Percentiles rank a stretch among this genome's conserved stretches.
Conservation (phyloP, 306 rosid species). For the Leucaena leucocephala region DNA sequence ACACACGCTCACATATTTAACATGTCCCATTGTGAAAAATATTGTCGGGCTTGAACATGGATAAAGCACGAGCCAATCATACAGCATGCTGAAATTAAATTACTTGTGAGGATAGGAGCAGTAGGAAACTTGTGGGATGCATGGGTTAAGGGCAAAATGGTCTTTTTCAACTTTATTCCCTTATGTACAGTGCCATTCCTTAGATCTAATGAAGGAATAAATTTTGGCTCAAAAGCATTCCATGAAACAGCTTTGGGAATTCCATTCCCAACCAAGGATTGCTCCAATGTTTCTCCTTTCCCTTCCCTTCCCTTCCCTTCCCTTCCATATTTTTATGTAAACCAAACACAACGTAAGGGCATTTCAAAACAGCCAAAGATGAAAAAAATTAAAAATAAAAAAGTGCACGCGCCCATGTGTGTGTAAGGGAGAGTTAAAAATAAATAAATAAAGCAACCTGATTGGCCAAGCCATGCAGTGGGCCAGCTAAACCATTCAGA, state of each 20-base stretch:
- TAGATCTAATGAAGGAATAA: no score
- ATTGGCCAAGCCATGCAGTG: conserved; percentile 99
- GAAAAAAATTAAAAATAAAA: not conserved
- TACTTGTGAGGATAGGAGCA: not conserved
- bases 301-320: not conserved
- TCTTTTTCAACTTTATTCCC: no score
- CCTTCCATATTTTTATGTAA: not conserved
- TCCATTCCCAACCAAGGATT: not conserved
- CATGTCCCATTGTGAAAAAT: not conserved
- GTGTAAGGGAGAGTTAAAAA: conserved; percentile 4
- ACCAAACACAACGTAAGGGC: not conserved
- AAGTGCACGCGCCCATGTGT: not conserved
- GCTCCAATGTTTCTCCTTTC: not conserved
- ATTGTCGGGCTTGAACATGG: not conserved
- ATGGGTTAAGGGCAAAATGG: no score
- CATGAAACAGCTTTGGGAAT: not conserved
- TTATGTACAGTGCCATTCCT: no score
- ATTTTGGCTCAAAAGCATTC: no score
- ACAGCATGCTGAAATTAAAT: not conserved
- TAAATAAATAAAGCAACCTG: conserved; percentile 64
- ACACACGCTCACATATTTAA: not conserved
- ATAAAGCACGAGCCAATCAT: not conserved
- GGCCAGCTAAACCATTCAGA: conserved; percentile 98
- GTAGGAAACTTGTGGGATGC: not conserved
- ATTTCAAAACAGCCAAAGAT: conserved; percentile 22